Base-by-base conservation (phyloP, 805 yeast genomes). In the Hanseniaspora thailandica region DNA sequence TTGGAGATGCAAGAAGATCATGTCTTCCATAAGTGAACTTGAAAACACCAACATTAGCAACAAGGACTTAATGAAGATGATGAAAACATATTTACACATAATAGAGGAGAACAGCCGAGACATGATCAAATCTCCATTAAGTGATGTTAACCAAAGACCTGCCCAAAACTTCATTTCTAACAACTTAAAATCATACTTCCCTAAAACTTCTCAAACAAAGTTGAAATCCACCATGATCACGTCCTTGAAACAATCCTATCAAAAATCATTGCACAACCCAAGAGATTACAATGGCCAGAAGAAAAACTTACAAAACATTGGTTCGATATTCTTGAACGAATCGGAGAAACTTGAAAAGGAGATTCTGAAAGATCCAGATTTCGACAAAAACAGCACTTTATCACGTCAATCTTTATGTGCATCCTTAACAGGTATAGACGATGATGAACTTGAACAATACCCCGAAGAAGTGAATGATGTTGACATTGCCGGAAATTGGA, bases 91-190 rank as follows among this genome's bases (percentile, higher is more conserved):
- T 10, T n/a, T 26, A 13, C 13, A n/a, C 20, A 30, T 5, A 22
- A 39, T 20, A 35, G 47, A 17, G 19, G 43, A 23, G 12, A 48
- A n/a, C 40, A 40, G 34, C 57, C 40, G 57, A 57, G 25, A 58
- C 61, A 28, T 66, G 63, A 45, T 59, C 61, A 52, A 59, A 60
- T 34, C 66, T 62, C 47, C 66, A 58, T 47, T 57, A 57, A 65
- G 68, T 45, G 64, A 85, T 55, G 82, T 82, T 66, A 94, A 94
- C 23, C 96, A 86, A 65, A 74, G 98, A 62, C 98, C 98, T 6
- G 89, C 97, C 0, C 82, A 93, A 56, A 95, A 87, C 63, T 76
- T 89, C 60, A 93, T 90, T 56, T 86, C 97, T 1, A 81, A 89
- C 1, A 87, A 90, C 62, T 70, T 90, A 58, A 82, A 88, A 1